Percentiles rank a stretch among this genome's conserved stretches.
Evolutionary conservation across 2,329 filamentous ascomycete genomes (phyloP).

Genomic region (Neofusicoccum parvum): DNA sequence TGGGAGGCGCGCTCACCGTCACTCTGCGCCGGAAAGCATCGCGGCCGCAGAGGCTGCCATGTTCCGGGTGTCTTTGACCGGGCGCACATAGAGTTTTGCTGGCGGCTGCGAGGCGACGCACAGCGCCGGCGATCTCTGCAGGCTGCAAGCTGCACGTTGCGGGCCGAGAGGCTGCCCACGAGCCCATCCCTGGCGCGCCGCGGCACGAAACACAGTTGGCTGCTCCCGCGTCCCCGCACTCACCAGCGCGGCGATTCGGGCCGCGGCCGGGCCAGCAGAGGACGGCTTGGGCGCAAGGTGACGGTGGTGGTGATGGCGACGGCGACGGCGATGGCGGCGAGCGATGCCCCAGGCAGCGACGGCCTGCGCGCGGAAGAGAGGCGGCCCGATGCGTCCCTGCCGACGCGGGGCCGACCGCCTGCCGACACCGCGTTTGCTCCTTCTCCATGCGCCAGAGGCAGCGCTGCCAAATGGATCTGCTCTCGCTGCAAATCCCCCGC

Average conservation of each 20-base stretch:
- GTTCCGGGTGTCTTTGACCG: background rate
- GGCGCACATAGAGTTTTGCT: background rate
- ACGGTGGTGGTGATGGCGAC: no score
- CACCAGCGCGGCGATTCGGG: no score
- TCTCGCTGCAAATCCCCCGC: background rate
- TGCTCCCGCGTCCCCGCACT: no score
- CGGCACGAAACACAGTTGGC: no score
- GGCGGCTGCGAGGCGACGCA: background rate
- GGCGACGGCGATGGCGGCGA: no score
- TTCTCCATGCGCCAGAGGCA: background rate
- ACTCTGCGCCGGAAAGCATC: background rate
- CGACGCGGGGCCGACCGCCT: background rate
- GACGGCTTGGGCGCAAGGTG: no score
- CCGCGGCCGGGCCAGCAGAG: no score
- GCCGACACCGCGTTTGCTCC: background rate
- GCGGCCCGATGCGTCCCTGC: background rate
- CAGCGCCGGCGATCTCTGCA: background rate
- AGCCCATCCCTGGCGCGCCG: background rate
- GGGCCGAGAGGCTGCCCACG: background rate
- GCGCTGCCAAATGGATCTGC: background rate
- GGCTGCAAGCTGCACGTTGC: conserved; percentile 8
- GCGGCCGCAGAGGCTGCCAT: background rate
- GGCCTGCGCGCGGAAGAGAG: no score
- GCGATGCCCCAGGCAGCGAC: no score
- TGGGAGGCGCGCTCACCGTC: background rate